Base-by-base conservation (phyloP, 2,329 filamentous ascomycete species). In the Neofusicoccum kwambonambiense region DNA sequence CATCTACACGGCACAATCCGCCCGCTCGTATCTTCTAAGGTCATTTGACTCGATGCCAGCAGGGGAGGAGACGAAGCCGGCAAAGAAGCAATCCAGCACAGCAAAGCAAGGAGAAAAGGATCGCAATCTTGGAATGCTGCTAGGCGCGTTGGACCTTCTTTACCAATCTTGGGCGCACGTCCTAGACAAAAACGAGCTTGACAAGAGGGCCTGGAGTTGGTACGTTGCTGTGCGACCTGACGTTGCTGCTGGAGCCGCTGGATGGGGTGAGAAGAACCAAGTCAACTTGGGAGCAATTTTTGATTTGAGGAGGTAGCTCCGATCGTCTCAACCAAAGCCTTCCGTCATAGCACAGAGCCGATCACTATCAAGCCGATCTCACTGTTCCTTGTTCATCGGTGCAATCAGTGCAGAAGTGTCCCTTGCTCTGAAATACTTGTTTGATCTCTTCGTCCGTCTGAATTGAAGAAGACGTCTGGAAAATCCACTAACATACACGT, bases 181-280 rank as follows among this genome's bases (percentile, higher is more conserved):
- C 35, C 74, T 96, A 39, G 82, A 77, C 31, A 78, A 79, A 3
- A 81, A 84, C 15, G 91, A 96, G 70, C 79, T 96, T 61, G 91
- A 96, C 73, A 83, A 84, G 67, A 85, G 88, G 66, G 90, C 91
- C 17, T 96, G 92, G 91, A 80, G 80, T 11, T 96, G 92, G 92
- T 96, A 96, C 76, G 81, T 90, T 1, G 83, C 85, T 22, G 87
- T 93, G 19, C 82, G 93, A 67, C 92, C 92, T 0, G 88, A 91
- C 19, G 90, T 96, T 2, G 87, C 90, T 65, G 78, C 83, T 64
- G 93, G 92, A 0, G 86, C 86, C 54, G 86, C 87, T 19, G 92
- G 93, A 1, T 96, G 92, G 92, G 92, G 92, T 34, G 90, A 89
- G 12, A 95, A 94, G 76, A 91, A 90, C 1, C 79, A 81, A 62